Conservation (phyloP, 129 eudicot genomes). For the Chrysanthemum lavandulifolium region DNA sequence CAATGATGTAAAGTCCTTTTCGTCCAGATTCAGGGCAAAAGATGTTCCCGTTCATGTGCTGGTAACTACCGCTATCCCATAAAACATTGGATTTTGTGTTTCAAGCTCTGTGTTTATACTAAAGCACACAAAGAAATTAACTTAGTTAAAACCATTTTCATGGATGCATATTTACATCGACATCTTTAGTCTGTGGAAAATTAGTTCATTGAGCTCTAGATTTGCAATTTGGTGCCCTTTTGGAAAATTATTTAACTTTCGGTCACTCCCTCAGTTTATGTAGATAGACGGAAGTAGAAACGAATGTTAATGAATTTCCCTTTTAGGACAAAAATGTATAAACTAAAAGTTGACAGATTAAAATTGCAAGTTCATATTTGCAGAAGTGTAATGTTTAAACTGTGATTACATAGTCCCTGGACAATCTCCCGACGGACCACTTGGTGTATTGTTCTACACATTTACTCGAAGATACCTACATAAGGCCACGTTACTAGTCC, state of each 20-base stretch:
- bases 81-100: background rate
- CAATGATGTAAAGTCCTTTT: slow-evolving; percentile 67
- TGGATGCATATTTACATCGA: background rate
- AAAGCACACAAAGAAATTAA: too few species aligned
- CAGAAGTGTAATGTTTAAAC: background rate
- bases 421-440: too few species aligned
- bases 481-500: too few species aligned
- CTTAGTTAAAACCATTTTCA: too few species aligned
- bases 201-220: background rate
- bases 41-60: slow-evolving; percentile 81
- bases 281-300: background rate
- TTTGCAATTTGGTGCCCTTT: background rate
- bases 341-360: background rate
- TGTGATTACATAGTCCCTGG: background rate
- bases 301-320: too few species aligned
- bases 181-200: background rate
- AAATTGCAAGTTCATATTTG: background rate
- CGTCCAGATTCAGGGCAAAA: slow-evolving; percentile 65
- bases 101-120: background rate
- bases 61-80: slow-evolving; percentile 44
- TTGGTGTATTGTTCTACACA: too few species aligned
- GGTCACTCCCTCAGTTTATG: background rate
- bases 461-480: too few species aligned
- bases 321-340: background rate
- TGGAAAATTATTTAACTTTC: background rate